Conservation (phyloP, 1,139 yeast species). For the Hanseniaspora sp. region DNA sequence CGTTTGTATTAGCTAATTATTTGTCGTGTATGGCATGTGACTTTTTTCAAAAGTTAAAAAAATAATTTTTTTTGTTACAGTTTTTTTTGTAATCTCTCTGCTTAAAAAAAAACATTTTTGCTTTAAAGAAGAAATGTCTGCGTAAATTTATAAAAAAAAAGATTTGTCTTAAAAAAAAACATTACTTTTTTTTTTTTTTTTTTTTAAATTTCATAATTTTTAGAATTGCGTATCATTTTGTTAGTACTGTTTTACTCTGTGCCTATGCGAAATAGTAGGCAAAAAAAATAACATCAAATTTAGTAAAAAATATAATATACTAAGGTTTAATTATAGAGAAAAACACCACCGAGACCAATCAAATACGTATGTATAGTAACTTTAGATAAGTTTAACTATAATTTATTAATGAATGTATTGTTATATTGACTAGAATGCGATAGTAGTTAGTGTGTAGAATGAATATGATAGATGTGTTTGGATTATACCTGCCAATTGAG, state of each 20-base stretch:
- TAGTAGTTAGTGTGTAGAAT: too few species aligned
- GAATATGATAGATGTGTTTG: too few species aligned
- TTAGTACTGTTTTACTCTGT: too few species aligned
- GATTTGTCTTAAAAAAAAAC: too few species aligned
- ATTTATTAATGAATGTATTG: neutral
- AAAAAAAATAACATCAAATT: neutral
- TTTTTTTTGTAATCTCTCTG: neutral
- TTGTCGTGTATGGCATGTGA: neutral
- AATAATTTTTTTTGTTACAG: neutral
- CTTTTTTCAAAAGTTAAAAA: too few species aligned
- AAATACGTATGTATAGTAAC: slow-evolving; percentile 13
- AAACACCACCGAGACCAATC: slow-evolving; percentile 15
- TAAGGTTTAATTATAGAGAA: neutral
- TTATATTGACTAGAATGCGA: neutral
- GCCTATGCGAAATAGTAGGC: too few species aligned
- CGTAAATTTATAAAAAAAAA: too few species aligned
- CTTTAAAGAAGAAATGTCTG: neutral
- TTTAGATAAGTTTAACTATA: neutral
- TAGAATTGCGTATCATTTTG: too few species aligned
- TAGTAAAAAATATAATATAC: neutral
- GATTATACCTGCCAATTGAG: too few species aligned
- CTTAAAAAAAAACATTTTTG: neutral
- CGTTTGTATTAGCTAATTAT: neutral
- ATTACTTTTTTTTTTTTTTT: too few species aligned
- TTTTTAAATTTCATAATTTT: too few species aligned